Base-by-base conservation (phyloP, 352 stramenopile genomes). In the Phytophthora sp. region DNA sequence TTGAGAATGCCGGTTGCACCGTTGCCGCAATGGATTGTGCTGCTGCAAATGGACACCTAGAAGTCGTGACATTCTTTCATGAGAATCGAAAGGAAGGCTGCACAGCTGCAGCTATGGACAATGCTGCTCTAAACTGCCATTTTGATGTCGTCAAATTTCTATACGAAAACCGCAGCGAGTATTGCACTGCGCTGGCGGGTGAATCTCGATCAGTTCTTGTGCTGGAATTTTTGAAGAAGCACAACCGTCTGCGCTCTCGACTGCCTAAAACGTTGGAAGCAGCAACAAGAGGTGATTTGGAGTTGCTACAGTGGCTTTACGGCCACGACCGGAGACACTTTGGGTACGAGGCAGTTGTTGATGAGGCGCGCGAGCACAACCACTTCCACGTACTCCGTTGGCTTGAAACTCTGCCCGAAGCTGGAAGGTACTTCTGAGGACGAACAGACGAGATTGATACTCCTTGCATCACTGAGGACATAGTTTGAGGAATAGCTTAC, bases 301-400 rank as follows among this genome's bases (percentile, higher is more conserved):
- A 69, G 15, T 35, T 82, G 18, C 48, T 82, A 34, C 69, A 77
- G 26, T 82, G 74, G 74, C 48, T 82, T 8, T 73, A 79, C 18
- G 23, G 11, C 6, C 52, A 78, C 38, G 62, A 72, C n/a, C 65
- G 69, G 21, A 66, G 61, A 30, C 60, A 68, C 41, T 74, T 81
- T 50, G 61, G 52, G 6, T 76, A 61, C 18, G 68, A 75, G 21
- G 39, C 54, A 27, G 61, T 76, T 5, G 30, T 76, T 27, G 60
- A 72, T 8, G 51, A 68, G 12, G 69, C 72, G 7, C 68, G 72
- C 12, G 68, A 73, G 18, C 44, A 50, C 6, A 65, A 63, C 10
- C 65, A 78, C 37, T 81, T 78, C 21, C 44, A 69, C 28, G 20
- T 81, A 4, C 34, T 81, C 49, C 50, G 65, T 42, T 81, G 72